Conservation (phyloP, 306 rosid species). For the Mimosa bimucronata region DNA sequence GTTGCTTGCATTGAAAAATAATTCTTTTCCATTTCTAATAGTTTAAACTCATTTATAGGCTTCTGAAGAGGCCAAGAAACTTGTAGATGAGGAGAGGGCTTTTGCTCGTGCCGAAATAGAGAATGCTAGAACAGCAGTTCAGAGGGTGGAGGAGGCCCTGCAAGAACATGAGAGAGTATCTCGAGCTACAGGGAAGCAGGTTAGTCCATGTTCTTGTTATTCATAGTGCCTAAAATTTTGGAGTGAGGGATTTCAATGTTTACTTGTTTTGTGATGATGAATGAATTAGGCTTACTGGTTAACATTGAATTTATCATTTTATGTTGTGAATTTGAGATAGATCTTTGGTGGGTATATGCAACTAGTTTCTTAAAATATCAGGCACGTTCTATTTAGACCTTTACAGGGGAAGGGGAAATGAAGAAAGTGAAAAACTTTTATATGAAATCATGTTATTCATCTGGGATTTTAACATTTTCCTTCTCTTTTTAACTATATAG, state of each 20-base stretch:
- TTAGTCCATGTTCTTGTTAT: conserved; percentile 35
- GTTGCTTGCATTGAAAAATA: not conserved
- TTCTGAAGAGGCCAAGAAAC: conserved; percentile 88
- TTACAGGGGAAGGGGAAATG: conserved; percentile 14
- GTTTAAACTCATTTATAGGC: conserved; percentile 61
- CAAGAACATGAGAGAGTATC: conserved; percentile 80
- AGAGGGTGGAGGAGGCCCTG: conserved; percentile 86
- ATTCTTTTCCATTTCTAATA: conserved; percentile 21
- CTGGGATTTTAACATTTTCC: not conserved
- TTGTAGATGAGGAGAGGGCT: conserved; percentile 92
- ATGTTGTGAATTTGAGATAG: not conserved
- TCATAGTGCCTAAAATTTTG: not conserved
- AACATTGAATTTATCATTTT: conserved; percentile 11
- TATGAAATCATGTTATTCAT: conserved; percentile 19
- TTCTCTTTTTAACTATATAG: not conserved
- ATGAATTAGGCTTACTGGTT: not conserved
- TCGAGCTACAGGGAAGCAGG: conserved; percentile 80
- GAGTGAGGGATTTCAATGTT: conserved; percentile 15
- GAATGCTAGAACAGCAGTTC: conserved; percentile 90
- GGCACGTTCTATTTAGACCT: not conserved
- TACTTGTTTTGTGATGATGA: not conserved
- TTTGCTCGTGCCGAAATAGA: conserved; percentile 96
- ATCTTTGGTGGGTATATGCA: too few relatives aligned
- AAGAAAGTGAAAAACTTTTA: not conserved
- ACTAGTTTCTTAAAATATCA: conserved; percentile 5